phyloP scores from a whole-genome alignment of 208 protist genomes.

The Acanthamoeba lenticulata region DNA sequence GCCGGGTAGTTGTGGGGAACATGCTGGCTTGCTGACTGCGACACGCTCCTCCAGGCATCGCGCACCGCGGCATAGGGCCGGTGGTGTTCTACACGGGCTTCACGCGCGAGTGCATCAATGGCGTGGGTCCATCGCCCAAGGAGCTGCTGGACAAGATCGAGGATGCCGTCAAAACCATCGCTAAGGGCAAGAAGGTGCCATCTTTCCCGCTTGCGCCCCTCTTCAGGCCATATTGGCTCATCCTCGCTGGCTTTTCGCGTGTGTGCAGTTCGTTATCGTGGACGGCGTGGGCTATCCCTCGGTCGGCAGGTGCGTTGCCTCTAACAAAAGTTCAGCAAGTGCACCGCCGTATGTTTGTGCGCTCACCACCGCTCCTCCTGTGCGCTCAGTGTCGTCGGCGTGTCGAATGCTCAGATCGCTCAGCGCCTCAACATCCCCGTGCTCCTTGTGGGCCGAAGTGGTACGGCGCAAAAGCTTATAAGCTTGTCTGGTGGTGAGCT shows the following conservation, averaged over 20 bases:
- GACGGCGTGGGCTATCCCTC: slow-evolving; percentile 45
- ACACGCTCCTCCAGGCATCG: too few species aligned
- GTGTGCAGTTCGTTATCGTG: slow-evolving; percentile 15
- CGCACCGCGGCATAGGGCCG: slow-evolving; percentile 2
- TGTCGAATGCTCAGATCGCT: slow-evolving; percentile 9
- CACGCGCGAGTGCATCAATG: slow-evolving; percentile 45
- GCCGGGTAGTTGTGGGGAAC: too few species aligned
- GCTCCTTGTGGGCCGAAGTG: slow-evolving; percentile 8
- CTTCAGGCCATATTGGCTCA: neutral
- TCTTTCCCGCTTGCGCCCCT: neutral
- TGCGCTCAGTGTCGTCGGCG: neutral
- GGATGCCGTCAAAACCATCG: neutral
- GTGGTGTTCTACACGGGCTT: slow-evolving; percentile 53
- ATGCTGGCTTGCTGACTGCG: too few species aligned
- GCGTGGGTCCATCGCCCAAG: slow-evolving; percentile 3
- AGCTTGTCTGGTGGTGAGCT: too few species aligned
- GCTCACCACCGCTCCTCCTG: neutral
- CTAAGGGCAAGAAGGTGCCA: slow-evolving; percentile 35
- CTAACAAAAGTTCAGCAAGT: too few species aligned
- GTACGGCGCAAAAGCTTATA: neutral
- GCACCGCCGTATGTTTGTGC: neutral
- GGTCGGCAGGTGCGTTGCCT: slow-evolving; percentile 10
- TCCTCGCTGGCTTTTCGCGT: neutral
- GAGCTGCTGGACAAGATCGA: slow-evolving; percentile 21
- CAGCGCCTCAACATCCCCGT: neutral